Evolutionary conservation across 2,329 filamentous ascomycete species (phyloP).

Genomic region (Intubia oerlemansii): DNA sequence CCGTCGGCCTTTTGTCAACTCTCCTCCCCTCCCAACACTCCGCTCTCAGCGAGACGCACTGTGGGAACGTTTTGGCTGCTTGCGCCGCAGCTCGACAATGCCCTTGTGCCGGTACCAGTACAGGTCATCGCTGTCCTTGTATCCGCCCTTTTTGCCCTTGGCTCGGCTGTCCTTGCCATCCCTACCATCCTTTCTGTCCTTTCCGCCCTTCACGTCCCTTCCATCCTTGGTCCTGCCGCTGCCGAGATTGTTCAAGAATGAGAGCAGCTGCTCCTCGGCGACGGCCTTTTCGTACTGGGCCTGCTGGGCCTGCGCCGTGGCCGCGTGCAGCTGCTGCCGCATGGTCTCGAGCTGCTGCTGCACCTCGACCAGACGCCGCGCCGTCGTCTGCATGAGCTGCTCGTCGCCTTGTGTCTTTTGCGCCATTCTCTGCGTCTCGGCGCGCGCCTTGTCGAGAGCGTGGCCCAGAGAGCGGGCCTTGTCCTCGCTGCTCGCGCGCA

Average conservation of each 20-base stretch:
- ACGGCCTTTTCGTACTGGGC: not conserved
- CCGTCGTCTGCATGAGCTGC: too few relatives aligned
- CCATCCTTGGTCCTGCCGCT: not conserved
- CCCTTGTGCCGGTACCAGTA: too few relatives aligned
- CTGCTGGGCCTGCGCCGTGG: slow-evolving; percentile 3
- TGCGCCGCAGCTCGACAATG: too few relatives aligned
- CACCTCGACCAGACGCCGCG: too few relatives aligned
- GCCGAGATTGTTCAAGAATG: too few relatives aligned
- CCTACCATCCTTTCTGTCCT: too few relatives aligned
- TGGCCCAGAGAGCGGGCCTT: too few relatives aligned
- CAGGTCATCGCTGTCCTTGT: slow-evolving; percentile 6
- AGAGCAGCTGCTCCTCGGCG: slow-evolving; percentile 1
- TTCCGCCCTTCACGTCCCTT: too few relatives aligned
- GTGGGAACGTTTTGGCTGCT: not conserved
- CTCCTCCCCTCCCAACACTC: too few relatives aligned
- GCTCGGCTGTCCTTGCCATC: too few relatives aligned
- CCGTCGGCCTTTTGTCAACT: too few relatives aligned
- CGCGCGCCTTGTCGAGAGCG: too few relatives aligned
- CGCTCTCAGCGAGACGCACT: slow-evolving; percentile 2
- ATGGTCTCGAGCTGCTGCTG: not conserved
- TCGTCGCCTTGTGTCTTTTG: not conserved
- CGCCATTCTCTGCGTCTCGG: not conserved
- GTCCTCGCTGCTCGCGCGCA: not conserved
- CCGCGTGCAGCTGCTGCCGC: slow-evolving; percentile 1
- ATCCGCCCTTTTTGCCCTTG: slow-evolving; percentile 4